Evolutionary conservation across 768 basidiomycete species (phyloP), one percentile per base, ranked within the genome.

Genomic region (Mycena filopes): DNA sequence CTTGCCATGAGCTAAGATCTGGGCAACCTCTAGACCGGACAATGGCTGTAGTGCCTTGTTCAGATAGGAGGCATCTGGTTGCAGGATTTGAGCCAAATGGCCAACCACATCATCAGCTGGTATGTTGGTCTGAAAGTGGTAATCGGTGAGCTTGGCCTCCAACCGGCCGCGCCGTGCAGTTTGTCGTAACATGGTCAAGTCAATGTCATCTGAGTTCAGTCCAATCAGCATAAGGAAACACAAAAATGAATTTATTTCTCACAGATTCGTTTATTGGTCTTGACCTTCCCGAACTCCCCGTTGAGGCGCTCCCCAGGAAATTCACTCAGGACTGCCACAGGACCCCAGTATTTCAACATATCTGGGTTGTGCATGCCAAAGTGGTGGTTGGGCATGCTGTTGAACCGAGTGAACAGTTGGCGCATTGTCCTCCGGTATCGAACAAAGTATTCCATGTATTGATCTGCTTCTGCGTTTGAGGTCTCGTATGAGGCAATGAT

Each of bases 261-360:
- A n/a, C 64, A 31, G 0, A 62, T 26, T 23, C 47, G 64, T 1
- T 47, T 47, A 41, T 70, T 67, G 40, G 60, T 63, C 46, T 49
- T 51, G 43, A 67, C 50, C 15, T 51, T 56, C 23, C 51, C 43
- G 1, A 70, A 38, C 13, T 6, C 4, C 16, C 63, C 63, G 60
- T 72, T 72, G 28, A 65, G 6, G 11, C 49, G 58, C 45, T 72
- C 71, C n/a, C 69, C 68, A 11, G 49, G 31, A 54, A 68, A 69
- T 46, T 72, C 66, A 60, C 55, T 63, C 8, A 71, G 23, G 7
- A n/a, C 5, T 26, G 65, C 23, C 12, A 66, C 5, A 48, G 70
- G 60, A n/a, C 70, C 70, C 70, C 68, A 71, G 48, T 55, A 62
- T 43, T 54, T 70, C 3, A 70, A 25, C 3, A 60, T 16, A 4